Conservation (phyloP, 2,329 filamentous ascomycete genomes). For the Cordyceps cateniannulata region DNA sequence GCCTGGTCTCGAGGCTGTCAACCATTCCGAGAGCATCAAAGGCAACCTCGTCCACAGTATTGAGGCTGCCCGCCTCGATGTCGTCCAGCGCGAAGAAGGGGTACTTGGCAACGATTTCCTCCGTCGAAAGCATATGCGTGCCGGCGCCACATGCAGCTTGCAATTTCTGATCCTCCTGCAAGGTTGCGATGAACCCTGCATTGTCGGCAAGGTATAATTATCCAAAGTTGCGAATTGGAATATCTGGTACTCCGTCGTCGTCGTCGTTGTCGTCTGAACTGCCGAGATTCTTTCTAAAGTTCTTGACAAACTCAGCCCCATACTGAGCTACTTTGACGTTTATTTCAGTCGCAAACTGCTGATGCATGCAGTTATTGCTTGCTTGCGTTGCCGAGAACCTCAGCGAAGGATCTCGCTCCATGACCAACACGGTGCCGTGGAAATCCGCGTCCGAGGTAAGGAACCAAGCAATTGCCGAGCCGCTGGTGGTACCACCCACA, state of each 20-base stretch:
- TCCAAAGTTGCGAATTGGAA: neutral
- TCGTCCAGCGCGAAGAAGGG: neutral
- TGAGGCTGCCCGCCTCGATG: neutral
- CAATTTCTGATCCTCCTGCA: neutral
- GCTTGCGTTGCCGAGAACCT: neutral
- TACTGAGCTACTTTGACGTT: neutral
- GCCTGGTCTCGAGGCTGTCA: neutral
- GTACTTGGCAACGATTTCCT: neutral
- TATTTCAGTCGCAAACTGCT: neutral
- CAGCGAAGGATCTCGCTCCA: neutral
- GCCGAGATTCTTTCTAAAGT: neutral
- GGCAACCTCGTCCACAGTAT: neutral
- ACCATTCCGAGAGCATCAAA: neutral
- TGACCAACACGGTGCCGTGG: neutral
- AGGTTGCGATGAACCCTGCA: neutral
- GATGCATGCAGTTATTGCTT: neutral
- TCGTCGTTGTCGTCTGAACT: neutral
- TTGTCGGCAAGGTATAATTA: neutral
- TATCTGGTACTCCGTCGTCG: neutral
- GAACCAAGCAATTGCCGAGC: neutral
- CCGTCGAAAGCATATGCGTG: neutral
- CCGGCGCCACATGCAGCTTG: neutral
- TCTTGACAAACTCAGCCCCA: neutral
- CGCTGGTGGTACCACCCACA: neutral
- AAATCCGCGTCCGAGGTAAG: neutral